phyloP scores from a whole-genome alignment of 805 yeast species.

The Wickerhamiella qilinensis region DNA sequence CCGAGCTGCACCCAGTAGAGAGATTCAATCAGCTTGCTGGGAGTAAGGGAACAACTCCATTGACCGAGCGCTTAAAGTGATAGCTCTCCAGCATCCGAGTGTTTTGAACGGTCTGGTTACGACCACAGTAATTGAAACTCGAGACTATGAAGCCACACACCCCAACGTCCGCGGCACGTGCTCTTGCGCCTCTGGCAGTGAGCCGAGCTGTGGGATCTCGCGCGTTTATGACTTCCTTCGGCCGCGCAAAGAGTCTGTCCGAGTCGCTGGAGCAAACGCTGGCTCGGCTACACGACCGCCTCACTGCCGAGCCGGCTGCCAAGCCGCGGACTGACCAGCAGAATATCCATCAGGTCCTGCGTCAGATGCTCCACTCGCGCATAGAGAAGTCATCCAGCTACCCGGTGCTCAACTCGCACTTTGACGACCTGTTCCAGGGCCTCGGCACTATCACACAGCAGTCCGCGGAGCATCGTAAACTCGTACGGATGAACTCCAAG shows the following conservation, averaged over 20 bases:
- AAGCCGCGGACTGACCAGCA: not conserved
- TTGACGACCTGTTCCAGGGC: conserved; percentile 12
- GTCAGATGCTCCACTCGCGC: not conserved
- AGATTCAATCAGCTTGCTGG: too few relatives aligned
- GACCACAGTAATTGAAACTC: too few relatives aligned
- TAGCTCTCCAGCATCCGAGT: too few relatives aligned
- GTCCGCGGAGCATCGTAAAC: not conserved
- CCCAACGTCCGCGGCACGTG: too few relatives aligned
- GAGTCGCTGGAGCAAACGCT: not conserved
- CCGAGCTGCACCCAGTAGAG: too few relatives aligned
- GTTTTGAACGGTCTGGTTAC: too few relatives aligned
- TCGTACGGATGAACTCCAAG: not conserved
- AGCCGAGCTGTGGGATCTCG: too few relatives aligned
- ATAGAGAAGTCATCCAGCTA: not conserved
- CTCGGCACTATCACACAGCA: conserved; percentile 7
- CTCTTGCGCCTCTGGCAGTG: too few relatives aligned
- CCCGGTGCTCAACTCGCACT: conserved; percentile 8
- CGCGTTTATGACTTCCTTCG: not conserved
- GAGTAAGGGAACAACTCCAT: too few relatives aligned
- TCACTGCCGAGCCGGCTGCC: not conserved
- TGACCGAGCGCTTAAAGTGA: too few relatives aligned
- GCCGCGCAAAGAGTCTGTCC: not conserved
- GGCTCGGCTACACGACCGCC: not conserved
- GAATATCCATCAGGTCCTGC: not conserved
- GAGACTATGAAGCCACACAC: too few relatives aligned